Base-by-base conservation (phyloP, 2,329 filamentous ascomycete species). In the Phialophora macrospora region DNA sequence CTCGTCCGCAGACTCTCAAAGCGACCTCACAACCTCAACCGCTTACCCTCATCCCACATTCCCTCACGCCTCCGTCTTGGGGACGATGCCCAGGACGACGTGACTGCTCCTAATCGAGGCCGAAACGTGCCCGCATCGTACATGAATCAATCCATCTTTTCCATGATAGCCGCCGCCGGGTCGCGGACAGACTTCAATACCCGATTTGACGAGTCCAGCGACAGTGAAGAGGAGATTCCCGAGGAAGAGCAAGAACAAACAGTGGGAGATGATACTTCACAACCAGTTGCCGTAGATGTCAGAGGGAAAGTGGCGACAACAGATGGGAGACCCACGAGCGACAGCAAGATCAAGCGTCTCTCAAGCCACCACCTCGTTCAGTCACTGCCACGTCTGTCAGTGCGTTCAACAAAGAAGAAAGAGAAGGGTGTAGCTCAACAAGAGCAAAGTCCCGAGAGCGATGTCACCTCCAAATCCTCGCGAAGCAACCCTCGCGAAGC, bases 81-180 rank as follows among this genome's bases (percentile, higher is more conserved):
- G 32, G 83, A 85, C 67, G 86, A 88, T 76, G 83, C 81, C 4
- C 80, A 88, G 20, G 83, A 87, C 46, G 87, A 88, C 74, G 84
- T 85, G 66, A 85, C 85, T 14, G 85, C 85, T 58, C 82, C 84
- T 1, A 83, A 81, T n/a, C 73, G 70, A 38, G 74, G 72, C 48
- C 69, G 69, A 60, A 72, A 71, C 14, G 77, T 77, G n/a, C 76
- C 79, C 60, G 75, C 81, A 55, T 79, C 83, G 67, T 92, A 93
- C 74, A 92, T 96, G 88, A 95, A 97, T 77, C 93, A 97, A 82
- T 96, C 92, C 70, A 89, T 98, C 62, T 96, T 97, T 77, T 93
- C 92, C 61, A 87, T 98, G 79, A 93, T 98, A 71, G 91, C 93
- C 6, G 92, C 92, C 17, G 92, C 92, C 44, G 92, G 93, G 6